Percentiles rank a stretch among this genome's conserved stretches.
phyloP scores from a whole-genome alignment of 1,284 basidiomycete species.

The Boletus semigastroideus region DNA sequence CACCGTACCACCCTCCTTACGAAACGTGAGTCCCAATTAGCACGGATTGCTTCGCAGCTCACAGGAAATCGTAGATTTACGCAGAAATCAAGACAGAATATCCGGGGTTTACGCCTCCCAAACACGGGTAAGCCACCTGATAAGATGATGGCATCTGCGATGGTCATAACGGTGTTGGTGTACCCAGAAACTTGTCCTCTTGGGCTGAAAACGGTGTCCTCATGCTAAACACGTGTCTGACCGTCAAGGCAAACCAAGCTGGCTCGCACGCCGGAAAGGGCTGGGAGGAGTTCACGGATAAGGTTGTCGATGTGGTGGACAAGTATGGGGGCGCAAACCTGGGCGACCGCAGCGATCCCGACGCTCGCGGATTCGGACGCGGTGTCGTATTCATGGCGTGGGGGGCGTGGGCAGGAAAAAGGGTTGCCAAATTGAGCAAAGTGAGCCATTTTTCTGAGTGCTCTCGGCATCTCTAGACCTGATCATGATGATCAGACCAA shows the following conservation, averaged over 20 bases:
- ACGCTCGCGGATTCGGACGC: constrained; percentile 54
- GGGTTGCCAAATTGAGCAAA: constrained; percentile 78
- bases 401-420: constrained; percentile 87
- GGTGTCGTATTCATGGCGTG: constrained; percentile 88
- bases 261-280: constrained; percentile 85
- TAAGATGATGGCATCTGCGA: constrained; percentile 17
- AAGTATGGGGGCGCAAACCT: constrained; percentile 78
- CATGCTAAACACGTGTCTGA: constrained; percentile 89
- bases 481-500: constrained; percentile 56
- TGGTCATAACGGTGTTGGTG: constrained; percentile 12
- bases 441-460: constrained; percentile 41
- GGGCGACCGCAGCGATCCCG: constrained; percentile 38
- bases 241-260: constrained; percentile 73
- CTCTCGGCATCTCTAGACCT: constrained; percentile 18
- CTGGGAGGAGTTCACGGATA: constrained; percentile 85
- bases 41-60: constrained; percentile 7
- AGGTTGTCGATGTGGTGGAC: constrained; percentile 66
- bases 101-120: constrained; percentile 75
- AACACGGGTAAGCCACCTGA: constrained; percentile 72
- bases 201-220: constrained; percentile 92
- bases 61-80: constrained; percentile 67
- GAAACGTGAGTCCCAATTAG: constrained; percentile 55
- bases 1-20: constrained; percentile 73
- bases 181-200: constrained; percentile 63
- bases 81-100: constrained; percentile 83